A percentile compares a stretch with the other conserved stretches of the same genome.
phyloP scores from a whole-genome alignment of 2,329 filamentous ascomycete species.

The Thermochaetoides dissita region DNA sequence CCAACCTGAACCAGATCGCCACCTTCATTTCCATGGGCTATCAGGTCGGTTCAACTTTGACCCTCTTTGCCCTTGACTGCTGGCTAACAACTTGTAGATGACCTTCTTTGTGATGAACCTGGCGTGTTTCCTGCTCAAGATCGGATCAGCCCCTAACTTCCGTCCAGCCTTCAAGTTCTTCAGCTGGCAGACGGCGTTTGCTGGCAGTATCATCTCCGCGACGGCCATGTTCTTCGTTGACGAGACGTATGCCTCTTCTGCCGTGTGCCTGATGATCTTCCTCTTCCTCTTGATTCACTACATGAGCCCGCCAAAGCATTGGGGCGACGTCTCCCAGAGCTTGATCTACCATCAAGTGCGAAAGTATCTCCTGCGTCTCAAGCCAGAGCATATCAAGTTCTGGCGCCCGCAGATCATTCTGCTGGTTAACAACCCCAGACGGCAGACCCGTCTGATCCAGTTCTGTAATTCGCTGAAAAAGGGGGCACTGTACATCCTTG shows the following conservation, averaged over 20 bases:
- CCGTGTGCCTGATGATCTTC: conserved; percentile 58
- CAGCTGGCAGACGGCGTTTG: conserved; percentile 67
- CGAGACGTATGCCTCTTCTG: conserved; percentile 62
- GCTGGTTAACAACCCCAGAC: conserved; percentile 69
- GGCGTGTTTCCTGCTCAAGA: conserved; percentile 74
- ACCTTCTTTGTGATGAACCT: conserved; percentile 82
- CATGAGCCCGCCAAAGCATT: conserved; percentile 69
- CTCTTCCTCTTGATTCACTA: conserved; percentile 79
- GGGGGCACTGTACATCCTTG: conserved; percentile 69
- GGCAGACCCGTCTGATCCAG: conserved; percentile 69
- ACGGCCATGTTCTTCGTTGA: conserved; percentile 85
- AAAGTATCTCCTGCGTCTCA: conserved; percentile 72
- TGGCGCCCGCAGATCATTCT: conserved; percentile 82
- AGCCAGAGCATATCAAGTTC: conserved; percentile 83
- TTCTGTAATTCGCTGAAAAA: conserved; percentile 91
- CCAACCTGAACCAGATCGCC: conserved; percentile 76
- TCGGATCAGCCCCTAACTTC: conserved; percentile 80
- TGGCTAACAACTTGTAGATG: conserved; percentile 38
- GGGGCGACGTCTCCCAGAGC: conserved; percentile 83
- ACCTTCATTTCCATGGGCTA: conserved; percentile 86
- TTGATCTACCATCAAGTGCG: conserved; percentile 76
- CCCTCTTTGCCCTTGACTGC: conserved; percentile 3
- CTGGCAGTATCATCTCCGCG: conserved; percentile 62
- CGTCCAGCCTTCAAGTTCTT: conserved; percentile 81
- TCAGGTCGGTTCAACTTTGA: conserved; percentile 31